phyloP scores from a whole-genome alignment of 116 monocot species.

The Posidonia oceanica region DNA sequence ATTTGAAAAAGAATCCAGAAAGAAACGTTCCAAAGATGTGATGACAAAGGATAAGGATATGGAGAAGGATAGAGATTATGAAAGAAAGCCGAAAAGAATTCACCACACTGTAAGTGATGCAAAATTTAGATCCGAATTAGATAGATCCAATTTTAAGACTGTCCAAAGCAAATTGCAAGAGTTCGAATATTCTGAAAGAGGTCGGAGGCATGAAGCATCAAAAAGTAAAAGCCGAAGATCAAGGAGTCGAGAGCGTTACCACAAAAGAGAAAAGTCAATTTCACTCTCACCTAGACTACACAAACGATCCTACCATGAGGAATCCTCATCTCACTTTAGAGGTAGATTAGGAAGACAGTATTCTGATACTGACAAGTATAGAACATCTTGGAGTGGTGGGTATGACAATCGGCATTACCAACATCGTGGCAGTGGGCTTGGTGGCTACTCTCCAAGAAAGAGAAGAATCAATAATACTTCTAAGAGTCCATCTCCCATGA shows the following conservation, averaged over 20 bases:
- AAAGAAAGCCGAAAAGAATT: constrained; percentile 30
- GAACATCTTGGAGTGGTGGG: constrained; percentile 25
- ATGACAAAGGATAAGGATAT: constrained; percentile 22
- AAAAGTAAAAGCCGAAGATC: constrained; percentile 24
- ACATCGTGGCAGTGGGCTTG: constrained; percentile 56
- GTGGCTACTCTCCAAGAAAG: constrained; percentile 96
- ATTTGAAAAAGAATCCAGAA: constrained; percentile 22
- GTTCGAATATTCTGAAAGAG: constrained; percentile 26
- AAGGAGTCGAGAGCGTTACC: constrained; percentile 19
- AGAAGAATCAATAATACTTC: constrained; percentile 48
- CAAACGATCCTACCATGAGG: constrained; percentile 20
- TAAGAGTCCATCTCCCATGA: constrained; percentile 38
- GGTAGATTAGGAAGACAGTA: constrained; percentile 36
- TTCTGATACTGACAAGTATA: constrained; percentile 37
- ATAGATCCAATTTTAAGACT: constrained; percentile 19
- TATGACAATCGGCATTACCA: constrained; percentile 34
- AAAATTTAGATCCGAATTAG: constrained; percentile 27
- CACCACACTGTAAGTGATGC: constrained; percentile 18
- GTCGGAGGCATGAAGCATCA: constrained; percentile 26
- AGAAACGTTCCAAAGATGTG: constrained; percentile 20
- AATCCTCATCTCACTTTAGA: constrained; percentile 17
- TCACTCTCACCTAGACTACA: constrained; percentile 45
- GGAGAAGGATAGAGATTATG: constrained; percentile 20
- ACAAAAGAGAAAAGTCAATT: constrained; percentile 22
- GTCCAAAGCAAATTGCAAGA: constrained; percentile 24